phyloP scores from a whole-genome alignment of 2,329 filamentous ascomycete genomes.

The Aspergillus amoenus region DNA sequence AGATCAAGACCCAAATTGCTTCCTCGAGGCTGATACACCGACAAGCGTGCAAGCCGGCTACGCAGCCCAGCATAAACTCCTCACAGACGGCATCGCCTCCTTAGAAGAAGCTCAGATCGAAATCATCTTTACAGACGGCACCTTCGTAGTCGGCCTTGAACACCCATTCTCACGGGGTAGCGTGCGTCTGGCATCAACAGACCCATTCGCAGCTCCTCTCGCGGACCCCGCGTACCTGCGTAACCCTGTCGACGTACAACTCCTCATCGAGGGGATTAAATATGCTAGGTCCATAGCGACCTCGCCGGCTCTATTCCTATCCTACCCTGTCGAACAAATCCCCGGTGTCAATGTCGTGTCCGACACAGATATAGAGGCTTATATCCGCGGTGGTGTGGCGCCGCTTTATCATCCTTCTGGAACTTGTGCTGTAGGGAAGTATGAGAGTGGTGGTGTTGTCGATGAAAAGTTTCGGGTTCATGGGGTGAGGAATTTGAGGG shows the following conservation, averaged over 20 bases:
- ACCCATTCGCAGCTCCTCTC: background rate
- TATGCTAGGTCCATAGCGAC: background rate
- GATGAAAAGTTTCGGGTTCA: background rate
- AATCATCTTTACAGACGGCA: constrained; percentile 8
- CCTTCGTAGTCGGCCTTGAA: constrained; percentile 6
- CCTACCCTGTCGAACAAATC: background rate
- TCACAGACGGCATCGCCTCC: background rate
- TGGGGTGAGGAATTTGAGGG: background rate
- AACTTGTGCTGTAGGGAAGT: background rate
- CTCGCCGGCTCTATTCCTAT: background rate
- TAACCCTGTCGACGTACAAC: background rate
- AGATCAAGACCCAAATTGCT: background rate
- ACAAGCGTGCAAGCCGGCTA: background rate
- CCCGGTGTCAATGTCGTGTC: background rate
- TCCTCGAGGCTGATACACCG: background rate
- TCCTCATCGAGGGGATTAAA: constrained; percentile 4
- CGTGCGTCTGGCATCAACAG: constrained; percentile 1
- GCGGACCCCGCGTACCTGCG: background rate
- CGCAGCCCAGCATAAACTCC: constrained; percentile 5
- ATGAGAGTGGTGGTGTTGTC: constrained; percentile 4
- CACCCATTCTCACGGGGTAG: constrained; percentile 8
- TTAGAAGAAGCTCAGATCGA: constrained; percentile 10
- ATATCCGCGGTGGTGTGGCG: background rate
- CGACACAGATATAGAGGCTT: constrained; percentile 3
- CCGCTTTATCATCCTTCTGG: constrained; percentile 4